Percentiles rank a stretch among this genome's conserved stretches.
Conservation (phyloP, 2,329 filamentous ascomycete species). For the Aureobasidium subglaciale region DNA sequence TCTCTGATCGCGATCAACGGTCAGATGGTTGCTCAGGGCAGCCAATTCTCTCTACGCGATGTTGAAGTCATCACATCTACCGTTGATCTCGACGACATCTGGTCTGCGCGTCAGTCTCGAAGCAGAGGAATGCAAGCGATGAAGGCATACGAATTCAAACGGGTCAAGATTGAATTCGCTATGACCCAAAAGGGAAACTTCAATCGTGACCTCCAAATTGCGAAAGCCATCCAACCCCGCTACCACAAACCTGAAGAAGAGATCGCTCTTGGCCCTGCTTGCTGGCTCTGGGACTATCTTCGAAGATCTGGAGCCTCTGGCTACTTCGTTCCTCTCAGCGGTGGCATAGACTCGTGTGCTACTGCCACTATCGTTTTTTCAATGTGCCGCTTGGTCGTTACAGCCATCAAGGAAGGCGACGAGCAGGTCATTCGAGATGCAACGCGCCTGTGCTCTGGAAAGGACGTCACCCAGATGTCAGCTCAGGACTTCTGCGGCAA, state of each 20-base stretch:
- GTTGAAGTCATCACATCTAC: slow-evolving; percentile 50
- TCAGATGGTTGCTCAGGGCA: slow-evolving; percentile 56
- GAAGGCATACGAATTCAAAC: slow-evolving; percentile 38
- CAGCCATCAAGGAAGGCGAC: slow-evolving; percentile 45
- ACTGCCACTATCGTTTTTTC: slow-evolving; percentile 44
- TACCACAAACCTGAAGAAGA: slow-evolving; percentile 60
- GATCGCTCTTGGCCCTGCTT: slow-evolving; percentile 57
- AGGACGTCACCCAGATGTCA: slow-evolving; percentile 41
- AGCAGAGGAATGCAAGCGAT: slow-evolving; percentile 54
- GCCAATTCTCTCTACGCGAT: slow-evolving; percentile 57
- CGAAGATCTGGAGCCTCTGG: slow-evolving; percentile 46
- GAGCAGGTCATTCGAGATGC: slow-evolving; percentile 50
- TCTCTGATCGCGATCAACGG: slow-evolving; percentile 58
- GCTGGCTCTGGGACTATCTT: slow-evolving; percentile 61
- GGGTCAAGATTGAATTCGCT: slow-evolving; percentile 38
- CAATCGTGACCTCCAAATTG: slow-evolving; percentile 16
- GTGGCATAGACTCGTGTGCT: slow-evolving; percentile 55
- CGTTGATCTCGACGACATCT: slow-evolving; percentile 61
- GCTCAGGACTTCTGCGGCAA: slow-evolving; percentile 53
- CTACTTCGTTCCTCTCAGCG: slow-evolving; percentile 51
- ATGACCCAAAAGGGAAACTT: slow-evolving; percentile 29
- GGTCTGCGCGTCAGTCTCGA: slow-evolving; percentile 50
- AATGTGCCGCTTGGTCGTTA: slow-evolving; percentile 49
- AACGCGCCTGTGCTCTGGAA: slow-evolving; percentile 45
- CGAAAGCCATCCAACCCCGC: slow-evolving; percentile 38